Base-by-base conservation (phyloP, 345 rosid genomes). In the Chamaenerion angustifolium region DNA sequence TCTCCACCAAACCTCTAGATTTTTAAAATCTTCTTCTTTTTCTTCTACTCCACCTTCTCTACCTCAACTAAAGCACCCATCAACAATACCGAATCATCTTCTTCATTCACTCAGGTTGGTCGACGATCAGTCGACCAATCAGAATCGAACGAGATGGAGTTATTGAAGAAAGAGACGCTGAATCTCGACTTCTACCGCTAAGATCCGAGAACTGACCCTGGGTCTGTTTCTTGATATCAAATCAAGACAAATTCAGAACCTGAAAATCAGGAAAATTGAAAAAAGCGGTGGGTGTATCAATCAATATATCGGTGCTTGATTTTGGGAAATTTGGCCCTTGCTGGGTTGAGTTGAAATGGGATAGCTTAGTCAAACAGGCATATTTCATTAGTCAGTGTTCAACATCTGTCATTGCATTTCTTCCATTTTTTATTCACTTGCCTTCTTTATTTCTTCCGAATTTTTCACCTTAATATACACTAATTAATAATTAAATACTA, bases 301-400 rank as follows among this genome's bases (percentile, higher is more conserved):
- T 14, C 19, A 15, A 15, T 46, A 15, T 14, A 46, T 14, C 12
- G 49, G 49, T 46, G 21, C 37, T 31, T 31, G 37, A 5, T 31
- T 31, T 5, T 31, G 37, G 8, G 37, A 31, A 23, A 31, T 31
- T 46, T 46, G 49, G 49, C 11, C 49, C 21, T 4, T 15, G 19
- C 49, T 15, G 49, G 49, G 37, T 31, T 31, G 37, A 31, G 37
- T 31, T 46, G 49, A 46, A 11, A 18, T 0, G 16, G 49, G 21
- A 46, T 19, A 31, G 19, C n/a, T 7, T 46, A 46, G 49, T 46
- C 49, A 46, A 46, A 46, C 19, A 46, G 21, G 49, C 16, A 7
- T 21, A 16, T 46, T 16, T 44, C 19, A 11, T 46, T 15, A 46
- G 19, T 15, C 49, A 46, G 49, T 46, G 19, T 15, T 21, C 49